phyloP scores from a whole-genome alignment of 306 rosid species.

The Vachellia collinsii region DNA sequence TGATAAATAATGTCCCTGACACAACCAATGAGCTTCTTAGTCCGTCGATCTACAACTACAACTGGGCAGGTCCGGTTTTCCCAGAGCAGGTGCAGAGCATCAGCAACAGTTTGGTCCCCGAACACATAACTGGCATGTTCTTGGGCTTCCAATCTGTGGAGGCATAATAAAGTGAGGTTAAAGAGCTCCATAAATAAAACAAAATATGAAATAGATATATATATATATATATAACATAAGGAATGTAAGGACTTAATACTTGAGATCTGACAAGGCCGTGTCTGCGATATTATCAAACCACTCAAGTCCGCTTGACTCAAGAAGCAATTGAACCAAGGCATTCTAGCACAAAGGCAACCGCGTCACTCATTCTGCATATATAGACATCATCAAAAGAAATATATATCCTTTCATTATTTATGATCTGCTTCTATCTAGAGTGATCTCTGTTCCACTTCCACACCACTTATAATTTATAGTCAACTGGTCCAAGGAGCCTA shows the following conservation, averaged over 20 bases:
- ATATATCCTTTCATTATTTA: background rate
- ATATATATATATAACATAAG: background rate
- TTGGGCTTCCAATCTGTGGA: constrained; percentile 56
- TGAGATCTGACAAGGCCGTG: constrained; percentile 49
- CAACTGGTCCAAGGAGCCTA: background rate
- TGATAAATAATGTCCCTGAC: constrained; percentile 54
- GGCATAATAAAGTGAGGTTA: constrained; percentile 15
- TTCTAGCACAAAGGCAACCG: constrained; percentile 49
- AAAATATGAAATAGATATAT: background rate
- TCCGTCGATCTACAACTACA: constrained; percentile 52
- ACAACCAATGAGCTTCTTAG: constrained; percentile 59
- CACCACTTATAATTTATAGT: background rate
- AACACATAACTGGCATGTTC: constrained; percentile 52
- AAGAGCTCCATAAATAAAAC: constrained; percentile 6
- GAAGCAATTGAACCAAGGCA: constrained; percentile 58
- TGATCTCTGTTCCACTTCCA: background rate
- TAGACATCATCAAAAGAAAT: background rate
- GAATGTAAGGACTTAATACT: constrained; percentile 45
- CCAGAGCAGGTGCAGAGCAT: constrained; percentile 55
- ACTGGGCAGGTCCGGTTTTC: constrained; percentile 46
- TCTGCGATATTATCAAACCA: constrained; percentile 65
- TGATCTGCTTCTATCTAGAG: background rate
- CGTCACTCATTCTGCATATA: constrained; percentile 7
- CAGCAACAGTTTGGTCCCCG: constrained; percentile 61
- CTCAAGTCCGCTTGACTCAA: constrained; percentile 64